These are phyloP conservation scores for Achlya hypogyna DNA, from an alignment of 352 stramenopile species.

Conservation along the genomic window DNA sequence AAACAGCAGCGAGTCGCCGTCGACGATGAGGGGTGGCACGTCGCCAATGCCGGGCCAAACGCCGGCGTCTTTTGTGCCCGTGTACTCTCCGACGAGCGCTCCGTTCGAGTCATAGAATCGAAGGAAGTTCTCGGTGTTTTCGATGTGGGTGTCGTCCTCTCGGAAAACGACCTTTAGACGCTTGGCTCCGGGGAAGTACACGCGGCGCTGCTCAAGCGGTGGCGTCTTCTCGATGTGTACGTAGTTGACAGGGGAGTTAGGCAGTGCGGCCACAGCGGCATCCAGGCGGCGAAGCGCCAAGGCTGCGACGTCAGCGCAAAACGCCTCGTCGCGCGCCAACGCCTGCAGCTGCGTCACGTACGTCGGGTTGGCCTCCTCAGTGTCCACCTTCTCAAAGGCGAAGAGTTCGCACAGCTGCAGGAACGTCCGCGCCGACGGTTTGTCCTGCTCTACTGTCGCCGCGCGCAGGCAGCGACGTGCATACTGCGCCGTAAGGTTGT, in stretches of 20 bases:
- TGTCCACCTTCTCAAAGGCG: not conserved
- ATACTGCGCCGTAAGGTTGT: slow-evolving; percentile 8
- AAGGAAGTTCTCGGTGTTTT: slow-evolving; percentile 4
- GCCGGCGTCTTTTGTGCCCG: not conserved
- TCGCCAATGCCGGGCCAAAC: slow-evolving; percentile 23
- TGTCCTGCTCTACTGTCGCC: not conserved
- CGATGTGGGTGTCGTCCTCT: slow-evolving; percentile 1
- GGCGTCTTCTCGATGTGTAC: slow-evolving; percentile 2
- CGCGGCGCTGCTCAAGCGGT: not conserved
- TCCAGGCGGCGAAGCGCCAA: not conserved
- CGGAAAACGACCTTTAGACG: slow-evolving; percentile 1
- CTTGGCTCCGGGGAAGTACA: slow-evolving; percentile 6
- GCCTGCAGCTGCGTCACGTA: not conserved
- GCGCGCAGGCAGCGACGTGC: not conserved
- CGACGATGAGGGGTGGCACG: slow-evolving; percentile 16
- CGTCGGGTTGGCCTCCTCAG: not conserved
- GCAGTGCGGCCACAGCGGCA: not conserved
- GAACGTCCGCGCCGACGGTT: not conserved
- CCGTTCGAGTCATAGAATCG: not conserved
- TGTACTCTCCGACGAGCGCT: not conserved
- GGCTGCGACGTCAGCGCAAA: not conserved
- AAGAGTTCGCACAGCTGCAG: slow-evolving; percentile 10
- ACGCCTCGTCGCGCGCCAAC: not conserved
- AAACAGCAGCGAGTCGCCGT: slow-evolving; percentile 18
- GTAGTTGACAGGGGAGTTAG: not conserved